phyloP scores from a whole-genome alignment of 768 basidiomycete genomes.

The Auriscalpium microsporum region DNA sequence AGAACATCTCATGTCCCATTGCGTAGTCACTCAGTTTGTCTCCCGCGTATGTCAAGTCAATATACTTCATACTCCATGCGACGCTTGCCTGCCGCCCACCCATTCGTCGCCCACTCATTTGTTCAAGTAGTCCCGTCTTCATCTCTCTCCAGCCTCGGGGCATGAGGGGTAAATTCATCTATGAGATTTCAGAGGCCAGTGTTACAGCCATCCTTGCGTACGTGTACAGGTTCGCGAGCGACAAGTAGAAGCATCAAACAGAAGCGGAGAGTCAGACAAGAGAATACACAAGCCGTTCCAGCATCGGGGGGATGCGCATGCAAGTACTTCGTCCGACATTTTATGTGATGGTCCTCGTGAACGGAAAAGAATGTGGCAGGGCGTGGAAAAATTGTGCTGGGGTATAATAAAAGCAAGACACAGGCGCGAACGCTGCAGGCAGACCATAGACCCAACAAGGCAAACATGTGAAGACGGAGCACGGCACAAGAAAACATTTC shows the following conservation, averaged over 20 bases:
- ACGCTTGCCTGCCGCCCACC: too few relatives aligned
- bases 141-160: too few relatives aligned
- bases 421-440: neutral
- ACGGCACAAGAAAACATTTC: neutral
- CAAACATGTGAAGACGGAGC: neutral
- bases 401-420: neutral
- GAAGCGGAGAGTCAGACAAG: neutral
- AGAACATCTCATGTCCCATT: too few relatives aligned
- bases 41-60: too few relatives aligned
- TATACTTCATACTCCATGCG: too few relatives aligned
- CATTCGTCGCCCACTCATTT: too few relatives aligned
- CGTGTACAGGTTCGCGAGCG: neutral
- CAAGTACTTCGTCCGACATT: neutral
- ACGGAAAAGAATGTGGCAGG: neutral
- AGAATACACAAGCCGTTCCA: neutral
- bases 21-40: too few relatives aligned
- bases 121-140: too few relatives aligned
- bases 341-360: neutral
- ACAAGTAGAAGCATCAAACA: neutral
- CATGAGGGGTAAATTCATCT: neutral
- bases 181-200: neutral
- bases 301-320: neutral
- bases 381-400: neutral
- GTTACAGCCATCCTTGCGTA: neutral
- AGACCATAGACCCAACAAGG: neutral